Conservation (phyloP, 1,284 basidiomycete species). For the Vanrija pseudolonga region DNA sequence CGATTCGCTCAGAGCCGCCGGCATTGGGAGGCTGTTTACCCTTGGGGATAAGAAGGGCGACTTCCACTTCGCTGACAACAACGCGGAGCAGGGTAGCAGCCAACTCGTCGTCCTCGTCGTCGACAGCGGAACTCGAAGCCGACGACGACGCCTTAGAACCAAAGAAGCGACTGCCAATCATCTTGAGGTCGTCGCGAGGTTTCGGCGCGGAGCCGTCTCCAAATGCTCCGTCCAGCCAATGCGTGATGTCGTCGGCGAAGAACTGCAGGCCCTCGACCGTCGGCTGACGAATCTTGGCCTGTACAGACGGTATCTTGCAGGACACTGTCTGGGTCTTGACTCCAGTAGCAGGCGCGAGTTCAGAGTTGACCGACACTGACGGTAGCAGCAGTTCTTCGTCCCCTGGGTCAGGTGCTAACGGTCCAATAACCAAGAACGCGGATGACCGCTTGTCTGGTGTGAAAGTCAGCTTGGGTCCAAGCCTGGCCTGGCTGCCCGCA, state of each 20-base stretch:
- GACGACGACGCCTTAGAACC: slow-evolving; percentile 55
- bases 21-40: not conserved
- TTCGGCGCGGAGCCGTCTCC: slow-evolving; percentile 41
- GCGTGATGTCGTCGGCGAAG: slow-evolving; percentile 76
- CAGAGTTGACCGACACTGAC: slow-evolving; percentile 49
- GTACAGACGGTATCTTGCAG: slow-evolving; percentile 62
- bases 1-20: slow-evolving; percentile 19
- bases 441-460: slow-evolving; percentile 28
- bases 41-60: slow-evolving; percentile 33
- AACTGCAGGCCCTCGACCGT: slow-evolving; percentile 72
- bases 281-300: slow-evolving; percentile 56
- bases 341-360: slow-evolving; percentile 5
- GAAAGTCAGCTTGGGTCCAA: no score
- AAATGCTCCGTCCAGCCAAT: slow-evolving; percentile 56
- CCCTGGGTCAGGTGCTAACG: slow-evolving; percentile 34
- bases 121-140: slow-evolving; percentile 39
- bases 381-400: slow-evolving; percentile 36
- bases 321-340: slow-evolving; percentile 30
- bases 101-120: slow-evolving; percentile 31
- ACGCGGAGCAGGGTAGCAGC: slow-evolving; percentile 31
- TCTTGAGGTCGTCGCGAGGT: slow-evolving; percentile 59
- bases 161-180: slow-evolving; percentile 82
- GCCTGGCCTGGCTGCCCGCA: slow-evolving; percentile 6
- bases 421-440: slow-evolving; percentile 41
- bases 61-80: slow-evolving; percentile 30